Percentiles rank a stretch among this genome's conserved stretches.
Conservation (phyloP, 441 rosid species). For the Bocquillonia castaneifolia region DNA sequence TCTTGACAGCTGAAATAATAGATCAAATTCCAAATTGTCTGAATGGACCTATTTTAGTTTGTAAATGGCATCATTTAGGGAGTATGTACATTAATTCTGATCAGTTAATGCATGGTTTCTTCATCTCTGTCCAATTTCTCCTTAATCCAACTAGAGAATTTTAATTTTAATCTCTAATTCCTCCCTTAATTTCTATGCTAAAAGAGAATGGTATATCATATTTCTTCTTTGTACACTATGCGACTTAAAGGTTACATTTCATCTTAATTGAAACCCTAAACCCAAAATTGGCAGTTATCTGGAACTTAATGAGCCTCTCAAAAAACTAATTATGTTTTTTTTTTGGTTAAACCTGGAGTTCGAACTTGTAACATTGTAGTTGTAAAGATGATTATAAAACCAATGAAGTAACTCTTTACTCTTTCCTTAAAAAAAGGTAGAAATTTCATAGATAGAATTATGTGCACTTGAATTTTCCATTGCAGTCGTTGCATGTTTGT, state of each 20-base stretch:
- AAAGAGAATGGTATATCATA: neutral
- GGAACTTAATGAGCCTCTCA: neutral
- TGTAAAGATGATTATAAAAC: neutral
- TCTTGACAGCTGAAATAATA: neutral
- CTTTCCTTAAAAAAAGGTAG: neutral
- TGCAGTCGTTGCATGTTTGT: neutral
- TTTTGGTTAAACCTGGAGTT: neutral
- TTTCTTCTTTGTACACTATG: neutral
- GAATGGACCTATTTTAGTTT: neutral
- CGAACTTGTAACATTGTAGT: neutral
- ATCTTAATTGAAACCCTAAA: neutral
- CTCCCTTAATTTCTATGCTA: neutral
- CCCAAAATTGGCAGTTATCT: neutral
- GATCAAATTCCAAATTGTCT: too few species aligned
- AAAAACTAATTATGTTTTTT: too few species aligned
- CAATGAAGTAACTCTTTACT: neutral
- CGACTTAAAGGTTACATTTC: neutral
- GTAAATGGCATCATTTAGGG: neutral
- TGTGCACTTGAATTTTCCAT: neutral
- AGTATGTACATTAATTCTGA: neutral
- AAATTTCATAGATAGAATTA: neutral
- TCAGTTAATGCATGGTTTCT: neutral
- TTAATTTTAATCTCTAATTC: neutral
- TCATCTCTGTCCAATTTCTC: neutral
- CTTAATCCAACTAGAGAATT: neutral